Evolutionary conservation across 2,329 filamentous ascomycete genomes (phyloP).

Genomic region (Magnaporthiopsis poae): DNA sequence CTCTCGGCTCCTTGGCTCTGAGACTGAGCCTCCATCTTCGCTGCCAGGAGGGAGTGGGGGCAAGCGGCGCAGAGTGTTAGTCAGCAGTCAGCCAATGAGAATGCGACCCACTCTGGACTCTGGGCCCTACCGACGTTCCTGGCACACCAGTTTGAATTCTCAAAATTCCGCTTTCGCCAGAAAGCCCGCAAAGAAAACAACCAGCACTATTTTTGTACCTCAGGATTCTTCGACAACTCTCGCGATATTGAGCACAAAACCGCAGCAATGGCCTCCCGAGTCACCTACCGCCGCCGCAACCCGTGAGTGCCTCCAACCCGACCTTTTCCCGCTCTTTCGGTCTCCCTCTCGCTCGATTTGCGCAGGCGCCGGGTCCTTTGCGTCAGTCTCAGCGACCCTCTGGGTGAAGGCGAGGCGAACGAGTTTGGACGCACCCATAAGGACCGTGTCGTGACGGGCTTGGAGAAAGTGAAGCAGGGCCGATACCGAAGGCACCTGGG

Average conservation of each 20-base stretch:
- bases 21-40: no score
- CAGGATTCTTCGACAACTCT: neutral
- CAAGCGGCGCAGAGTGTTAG: neutral
- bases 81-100: neutral
- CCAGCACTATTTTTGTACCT: neutral
- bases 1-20: no score
- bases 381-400: neutral
- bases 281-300: conserved; percentile 63
- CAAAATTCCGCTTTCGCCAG: neutral
- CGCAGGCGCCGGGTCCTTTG: neutral
- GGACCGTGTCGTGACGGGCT: no score
- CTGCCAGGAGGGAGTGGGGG: neutral
- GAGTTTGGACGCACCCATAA: neutral
- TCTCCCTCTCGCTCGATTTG: neutral
- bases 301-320: conserved; percentile 44
- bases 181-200: neutral
- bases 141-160: neutral
- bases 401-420: no score
- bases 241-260: conserved; percentile 15
- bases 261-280: conserved; percentile 45
- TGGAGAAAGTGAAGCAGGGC: neutral
- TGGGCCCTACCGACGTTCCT: neutral
- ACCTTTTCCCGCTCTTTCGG: neutral
- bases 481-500: neutral
- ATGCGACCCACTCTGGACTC: neutral